Conservation (phyloP, 2,329 filamentous ascomycete species). For the Claviceps sp. region DNA sequence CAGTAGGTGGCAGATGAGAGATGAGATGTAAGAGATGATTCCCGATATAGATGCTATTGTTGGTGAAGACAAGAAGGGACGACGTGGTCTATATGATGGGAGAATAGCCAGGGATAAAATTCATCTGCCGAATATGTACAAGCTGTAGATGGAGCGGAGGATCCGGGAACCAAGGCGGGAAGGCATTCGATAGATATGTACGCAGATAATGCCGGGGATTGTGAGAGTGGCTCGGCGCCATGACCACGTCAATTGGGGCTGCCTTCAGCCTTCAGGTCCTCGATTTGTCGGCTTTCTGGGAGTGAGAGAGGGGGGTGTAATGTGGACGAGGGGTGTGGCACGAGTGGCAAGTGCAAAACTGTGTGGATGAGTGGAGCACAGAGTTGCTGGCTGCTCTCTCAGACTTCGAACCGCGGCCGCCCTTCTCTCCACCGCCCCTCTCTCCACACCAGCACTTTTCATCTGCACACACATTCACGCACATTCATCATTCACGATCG, state of each 20-base stretch:
- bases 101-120: too few relatives aligned
- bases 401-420: not conserved
- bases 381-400: not conserved
- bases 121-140: not conserved
- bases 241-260: not conserved
- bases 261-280: not conserved
- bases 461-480: not conserved
- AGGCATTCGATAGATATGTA: conserved; percentile 1
- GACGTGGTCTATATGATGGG: not conserved
- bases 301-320: not conserved
- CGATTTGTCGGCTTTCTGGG: not conserved
- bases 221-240: not conserved
- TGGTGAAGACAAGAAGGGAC: not conserved
- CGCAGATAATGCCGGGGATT: not conserved
- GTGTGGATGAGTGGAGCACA: not conserved
- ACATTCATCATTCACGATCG: not conserved
- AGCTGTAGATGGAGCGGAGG: not conserved
- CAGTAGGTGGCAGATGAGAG: not conserved
- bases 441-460: not conserved
- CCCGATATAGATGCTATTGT: too few relatives aligned
- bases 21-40: not conserved
- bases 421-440: not conserved
- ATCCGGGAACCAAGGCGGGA: not conserved
- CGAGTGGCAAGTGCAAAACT: not conserved
- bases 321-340: too few relatives aligned